These are phyloP conservation scores for Lotus japonicus DNA, from an alignment of 306 rosid genomes.

Conservation along the genomic window DNA sequence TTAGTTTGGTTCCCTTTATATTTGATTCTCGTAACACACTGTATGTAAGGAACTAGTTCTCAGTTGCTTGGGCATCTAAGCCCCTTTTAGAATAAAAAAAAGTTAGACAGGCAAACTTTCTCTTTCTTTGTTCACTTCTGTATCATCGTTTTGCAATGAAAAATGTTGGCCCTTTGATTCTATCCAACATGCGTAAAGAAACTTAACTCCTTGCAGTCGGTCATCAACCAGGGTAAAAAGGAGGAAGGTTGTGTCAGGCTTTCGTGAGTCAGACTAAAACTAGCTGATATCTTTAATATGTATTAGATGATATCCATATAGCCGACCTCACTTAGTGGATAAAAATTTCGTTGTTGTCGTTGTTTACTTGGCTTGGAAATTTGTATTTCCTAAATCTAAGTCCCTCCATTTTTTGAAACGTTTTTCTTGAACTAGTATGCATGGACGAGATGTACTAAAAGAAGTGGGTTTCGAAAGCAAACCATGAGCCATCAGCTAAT, in stretches of 20 bases:
- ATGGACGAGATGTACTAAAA: background rate
- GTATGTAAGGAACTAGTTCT: too few species aligned
- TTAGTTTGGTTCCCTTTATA: too few species aligned
- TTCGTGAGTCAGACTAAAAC: too few species aligned
- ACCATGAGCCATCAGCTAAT: conserved; percentile 69
- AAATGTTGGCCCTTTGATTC: background rate
- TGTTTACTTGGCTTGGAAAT: background rate
- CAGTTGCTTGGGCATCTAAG: too few species aligned
- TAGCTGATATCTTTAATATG: too few species aligned
- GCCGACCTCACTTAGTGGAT: too few species aligned
- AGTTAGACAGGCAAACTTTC: background rate
- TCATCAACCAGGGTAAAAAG: too few species aligned
- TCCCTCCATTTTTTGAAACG: background rate
- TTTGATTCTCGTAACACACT: too few species aligned
- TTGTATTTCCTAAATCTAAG: background rate
- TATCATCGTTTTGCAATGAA: background rate
- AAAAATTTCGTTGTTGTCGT: background rate
- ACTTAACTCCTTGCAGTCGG: too few species aligned
- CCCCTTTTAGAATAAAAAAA: too few species aligned
- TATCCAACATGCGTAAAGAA: background rate
- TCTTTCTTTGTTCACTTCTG: background rate
- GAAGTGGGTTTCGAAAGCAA: background rate
- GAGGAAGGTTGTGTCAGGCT: too few species aligned
- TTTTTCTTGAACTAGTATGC: background rate
- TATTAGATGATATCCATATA: too few species aligned